A percentile compares a stretch with the other conserved stretches of the same genome.
These are phyloP conservation scores for Phytophthora fragariaefolia DNA, from an alignment of 352 stramenopile species.

Conservation along the genomic window DNA sequence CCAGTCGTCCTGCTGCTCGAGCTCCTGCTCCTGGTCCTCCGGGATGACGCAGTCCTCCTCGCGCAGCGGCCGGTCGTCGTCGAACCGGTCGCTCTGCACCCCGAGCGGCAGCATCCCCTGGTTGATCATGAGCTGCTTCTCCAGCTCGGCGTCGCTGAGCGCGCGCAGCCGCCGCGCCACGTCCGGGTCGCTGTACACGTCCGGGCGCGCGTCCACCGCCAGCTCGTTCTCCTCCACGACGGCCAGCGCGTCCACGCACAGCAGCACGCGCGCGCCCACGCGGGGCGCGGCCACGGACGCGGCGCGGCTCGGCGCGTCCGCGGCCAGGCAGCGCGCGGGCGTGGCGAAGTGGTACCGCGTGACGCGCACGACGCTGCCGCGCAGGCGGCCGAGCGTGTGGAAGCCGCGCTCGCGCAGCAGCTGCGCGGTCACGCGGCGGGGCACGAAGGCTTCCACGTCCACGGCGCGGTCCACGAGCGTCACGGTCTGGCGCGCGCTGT, in stretches of 20 bases:
- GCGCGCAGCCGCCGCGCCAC: constrained; percentile 39
- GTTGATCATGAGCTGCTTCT: constrained; percentile 51
- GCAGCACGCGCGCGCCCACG: constrained; percentile 36
- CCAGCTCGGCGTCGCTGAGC: constrained; percentile 39
- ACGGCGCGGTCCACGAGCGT: constrained; percentile 60
- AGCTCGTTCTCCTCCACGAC: constrained; percentile 63
- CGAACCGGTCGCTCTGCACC: constrained; percentile 28
- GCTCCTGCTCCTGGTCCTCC: constrained; percentile 59
- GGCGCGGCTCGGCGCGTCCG: constrained; percentile 11
- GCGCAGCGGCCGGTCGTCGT: constrained; percentile 51
- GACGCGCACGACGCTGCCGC: constrained; percentile 59
- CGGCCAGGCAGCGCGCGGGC: constrained; percentile 38
- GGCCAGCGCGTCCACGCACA: constrained; percentile 54
- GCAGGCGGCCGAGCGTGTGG: constrained; percentile 47
- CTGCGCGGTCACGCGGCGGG: constrained; percentile 22
- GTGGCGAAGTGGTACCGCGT: constrained; percentile 73
- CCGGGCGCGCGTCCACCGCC: constrained; percentile 44
- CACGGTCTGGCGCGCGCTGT: constrained; percentile 44
- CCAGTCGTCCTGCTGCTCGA: constrained; percentile 71
- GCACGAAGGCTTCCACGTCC: constrained; percentile 61
- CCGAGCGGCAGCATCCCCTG: constrained; percentile 42
- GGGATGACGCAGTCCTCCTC: constrained; percentile 71
- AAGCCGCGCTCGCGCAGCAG: constrained; percentile 37
- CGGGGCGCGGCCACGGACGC: constrained; percentile 33
- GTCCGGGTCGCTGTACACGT: constrained; percentile 36